A percentile compares a stretch with the other conserved stretches of the same genome.
These are phyloP conservation scores for Phaeophleospora eucalypticola DNA, from an alignment of 2,329 filamentous ascomycete genomes.

Conservation along the genomic window DNA sequence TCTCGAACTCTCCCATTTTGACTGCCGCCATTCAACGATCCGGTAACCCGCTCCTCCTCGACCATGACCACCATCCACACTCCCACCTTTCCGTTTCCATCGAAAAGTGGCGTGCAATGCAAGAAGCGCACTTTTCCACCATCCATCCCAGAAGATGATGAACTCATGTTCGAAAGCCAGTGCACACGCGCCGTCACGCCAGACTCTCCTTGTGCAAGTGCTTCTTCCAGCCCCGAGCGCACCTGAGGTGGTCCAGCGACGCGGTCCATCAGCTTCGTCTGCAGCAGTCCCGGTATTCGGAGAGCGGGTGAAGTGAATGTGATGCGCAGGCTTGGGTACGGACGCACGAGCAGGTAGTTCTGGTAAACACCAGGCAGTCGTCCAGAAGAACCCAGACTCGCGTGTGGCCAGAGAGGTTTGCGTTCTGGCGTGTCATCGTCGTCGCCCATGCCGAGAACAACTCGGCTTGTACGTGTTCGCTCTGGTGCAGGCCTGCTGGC, in stretches of 20 bases:
- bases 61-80: slow-evolving; percentile 48
- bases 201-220: slow-evolving; percentile 34
- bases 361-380: slow-evolving; percentile 37
- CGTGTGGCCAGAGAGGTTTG: slow-evolving; percentile 31
- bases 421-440: slow-evolving; percentile 1
- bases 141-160: neutral
- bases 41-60: slow-evolving; percentile 36
- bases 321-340: slow-evolving; percentile 61
- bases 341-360: slow-evolving; percentile 60
- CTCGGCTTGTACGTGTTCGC: slow-evolving; percentile 7
- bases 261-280: slow-evolving; percentile 42
- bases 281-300: slow-evolving; percentile 62
- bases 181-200: slow-evolving; percentile 43
- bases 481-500: neutral
- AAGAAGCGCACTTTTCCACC: slow-evolving; percentile 38
- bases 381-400: slow-evolving; percentile 31
- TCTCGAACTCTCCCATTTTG: too few species aligned
- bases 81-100: slow-evolving; percentile 40
- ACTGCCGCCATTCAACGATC: slow-evolving; percentile 22
- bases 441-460: slow-evolving; percentile 33
- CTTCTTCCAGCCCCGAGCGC: slow-evolving; percentile 37
- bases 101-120: slow-evolving; percentile 43
- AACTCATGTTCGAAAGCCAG: slow-evolving; percentile 38
- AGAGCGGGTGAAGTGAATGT: slow-evolving; percentile 66
- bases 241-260: slow-evolving; percentile 39